Evolutionary conservation across 495 filamentous ascomycete species (phyloP), one percentile per base, ranked within the genome.

Genomic region (Aspergillus bridgeri): DNA sequence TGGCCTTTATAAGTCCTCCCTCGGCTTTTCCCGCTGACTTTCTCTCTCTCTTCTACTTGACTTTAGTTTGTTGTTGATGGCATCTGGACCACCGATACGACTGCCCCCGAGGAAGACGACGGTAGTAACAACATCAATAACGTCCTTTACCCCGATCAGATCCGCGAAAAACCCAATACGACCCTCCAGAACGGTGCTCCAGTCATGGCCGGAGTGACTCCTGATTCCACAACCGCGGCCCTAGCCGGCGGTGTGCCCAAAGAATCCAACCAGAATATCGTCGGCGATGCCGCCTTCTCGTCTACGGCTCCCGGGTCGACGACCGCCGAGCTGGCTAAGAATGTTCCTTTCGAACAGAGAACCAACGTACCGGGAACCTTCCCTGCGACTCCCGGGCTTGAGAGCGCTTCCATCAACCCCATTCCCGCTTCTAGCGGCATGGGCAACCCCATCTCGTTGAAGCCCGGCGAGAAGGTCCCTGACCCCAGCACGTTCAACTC

Each of bases 11-110:
- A 70, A 69, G 60, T 64, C 47, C 19, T 46, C 44, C 18, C 51
- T 51, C 51, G 52, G 50, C 53, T n/a, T 24, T 49, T 18, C 58
- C 53, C 54, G 54, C 63, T 62, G 42, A 65, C 63, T 25, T 4
- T 38, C 11, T 38, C 27, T 5, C 47, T 13, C 46, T 48, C 47
- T 53, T 49, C 33, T 44, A 18, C 48, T 48, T 24, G 43, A 21
- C 51, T 42, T 58, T 68, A 96, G 90, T 98, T 96, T 74, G 89
- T 98, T 61, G 93, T 95, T 47, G 92, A 98, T 82, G 86, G 84
- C 45, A 81, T 76, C 57, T 98, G 94, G 94, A 84, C 81, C 21
- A 89, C 85, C 60, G 89, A 96, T 68, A 85, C 84, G 63, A 81
- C 84, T 51, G 86, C 84, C 21, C 89, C 89, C 24, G 83, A 89